Evolutionary conservation across 768 basidiomycete species (phyloP), one percentile per base, ranked within the genome.

Genomic region (Chlorophyllum brunneum): DNA sequence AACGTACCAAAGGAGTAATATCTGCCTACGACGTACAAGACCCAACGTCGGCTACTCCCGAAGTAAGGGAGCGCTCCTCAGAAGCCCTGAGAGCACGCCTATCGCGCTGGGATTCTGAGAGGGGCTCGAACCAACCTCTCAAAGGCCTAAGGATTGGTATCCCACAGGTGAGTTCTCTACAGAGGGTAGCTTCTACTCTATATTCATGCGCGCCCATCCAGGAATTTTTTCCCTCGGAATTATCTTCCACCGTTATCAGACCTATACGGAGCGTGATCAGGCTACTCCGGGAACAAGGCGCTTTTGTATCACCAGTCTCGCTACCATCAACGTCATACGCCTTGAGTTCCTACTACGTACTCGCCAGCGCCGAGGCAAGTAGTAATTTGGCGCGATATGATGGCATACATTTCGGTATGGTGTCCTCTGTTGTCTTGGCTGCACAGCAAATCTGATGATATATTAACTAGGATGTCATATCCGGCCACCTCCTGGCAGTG

Each of bases 311-410:
- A 1, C 78, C 92, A 0, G 83, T 98, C 0, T 86, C 86, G 7
- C 71, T 98, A 9, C 88, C 92, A 15, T 72, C 67, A 22, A 78
- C 73, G 10, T 63, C 69, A 1, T 88, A 87, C 61, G 90, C 92
- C 0, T 75, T 98, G 4, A 92, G 92, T 50, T 88, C 93, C 10
- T 98, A 98, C 72, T 98, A 98, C 62, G 90, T 97, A n/a, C 77
- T 98, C 13, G 89, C 95, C 1, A 89, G 85, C 54, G 94, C 95
- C 0, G 95, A 98, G 63, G 95, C 95, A 0, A 88, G 89, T 55
- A 94, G 92, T 52, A 97, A 95, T 62, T 71, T 98, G 51, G 92
- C 90, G 3, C 74, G 93, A 34, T 98, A 86, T 61, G 92, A 95
- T 42, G 95, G 95, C 0, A 78, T 94, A 1, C 79, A 86, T 59